Base-by-base conservation (phyloP, 805 yeast genomes). In the Wickerhamiella shivajii region DNA sequence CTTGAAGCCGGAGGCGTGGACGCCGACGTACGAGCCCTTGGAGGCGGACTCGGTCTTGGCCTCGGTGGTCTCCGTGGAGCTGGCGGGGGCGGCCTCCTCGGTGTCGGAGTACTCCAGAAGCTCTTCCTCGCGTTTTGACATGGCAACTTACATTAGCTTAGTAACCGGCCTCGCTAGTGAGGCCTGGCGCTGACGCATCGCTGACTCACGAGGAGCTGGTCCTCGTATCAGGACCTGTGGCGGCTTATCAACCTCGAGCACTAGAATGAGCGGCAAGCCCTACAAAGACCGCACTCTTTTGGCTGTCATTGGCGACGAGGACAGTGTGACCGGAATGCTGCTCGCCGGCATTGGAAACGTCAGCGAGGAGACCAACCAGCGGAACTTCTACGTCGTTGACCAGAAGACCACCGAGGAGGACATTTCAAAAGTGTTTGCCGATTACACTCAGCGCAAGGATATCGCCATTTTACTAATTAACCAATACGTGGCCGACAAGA, bases 1-100 rank as follows among this genome's bases (percentile, higher is more conserved):
- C 63, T 92, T 81, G 75, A 90, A 87, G 57, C 96, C 96, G 44
- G 97, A 87, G 44, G 97, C 87, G 61, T 90, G 97, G 50, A 84
- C 80, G 54, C 97, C 97, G 40, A 85, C 97, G 51, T 90, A 90
- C 28, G 96, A 83, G 55, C 97, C 97, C 64, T 87, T 87, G 40
- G 65, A 56, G 43, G 72, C 54, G 52, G 57, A 59, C 36, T 71
- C 37, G 11, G 33, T 27, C 18, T 33, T 27, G 18, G 36, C 30
- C 27, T 29, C 39, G 25, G 12, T 18, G 28, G 29, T 20, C 24
- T 28, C 27, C n/a, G 24, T 30, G 31, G 38, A 31, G 22, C 37
- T 13, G 19, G 37, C 24, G 69, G 45, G 57, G 29, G 44, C 69
- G 70, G 80, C 77, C 60, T 90, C 97, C 66, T 87, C 98, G 59